These are phyloP conservation scores for Plasmodium sp. DNA, from an alignment of 169 alveolate genomes.

Conservation along the genomic window DNA sequence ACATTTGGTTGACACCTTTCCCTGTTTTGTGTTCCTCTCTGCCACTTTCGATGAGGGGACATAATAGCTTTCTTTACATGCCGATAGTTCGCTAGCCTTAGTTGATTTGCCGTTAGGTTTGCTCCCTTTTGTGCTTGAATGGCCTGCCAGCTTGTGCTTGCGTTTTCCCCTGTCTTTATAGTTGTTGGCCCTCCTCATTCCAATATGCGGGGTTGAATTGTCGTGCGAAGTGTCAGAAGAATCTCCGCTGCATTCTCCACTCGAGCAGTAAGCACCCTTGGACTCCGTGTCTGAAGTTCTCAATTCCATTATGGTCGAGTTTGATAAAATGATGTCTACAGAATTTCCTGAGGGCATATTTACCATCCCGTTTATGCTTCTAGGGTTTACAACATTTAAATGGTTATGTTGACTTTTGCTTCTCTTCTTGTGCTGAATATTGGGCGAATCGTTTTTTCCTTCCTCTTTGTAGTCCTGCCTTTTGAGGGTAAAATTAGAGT, in stretches of 20 bases:
- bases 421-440: neutral
- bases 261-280: neutral
- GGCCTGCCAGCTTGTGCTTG: neutral
- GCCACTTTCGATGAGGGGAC: neutral
- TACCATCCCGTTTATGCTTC: neutral
- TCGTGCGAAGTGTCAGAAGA: neutral
- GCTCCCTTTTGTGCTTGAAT: neutral
- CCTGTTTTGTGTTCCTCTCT: neutral
- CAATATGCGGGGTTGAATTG: neutral
- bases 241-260: neutral
- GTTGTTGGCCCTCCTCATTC: neutral
- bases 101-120: neutral
- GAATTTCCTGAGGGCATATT: neutral
- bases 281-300: neutral
- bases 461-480: neutral
- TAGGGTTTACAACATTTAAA: constrained; percentile 13
- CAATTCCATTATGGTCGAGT: constrained; percentile 15
- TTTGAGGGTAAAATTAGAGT: constrained; percentile 9
- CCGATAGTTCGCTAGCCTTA: neutral
- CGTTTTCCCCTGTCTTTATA: neutral
- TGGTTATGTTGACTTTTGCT: neutral
- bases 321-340: constrained; percentile 8
- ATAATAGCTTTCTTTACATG: neutral
- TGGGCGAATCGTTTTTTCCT: neutral
- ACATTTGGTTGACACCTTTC: neutral